Conservation (phyloP, 768 basidiomycete genomes). For the Gymnopilus dilepis region DNA sequence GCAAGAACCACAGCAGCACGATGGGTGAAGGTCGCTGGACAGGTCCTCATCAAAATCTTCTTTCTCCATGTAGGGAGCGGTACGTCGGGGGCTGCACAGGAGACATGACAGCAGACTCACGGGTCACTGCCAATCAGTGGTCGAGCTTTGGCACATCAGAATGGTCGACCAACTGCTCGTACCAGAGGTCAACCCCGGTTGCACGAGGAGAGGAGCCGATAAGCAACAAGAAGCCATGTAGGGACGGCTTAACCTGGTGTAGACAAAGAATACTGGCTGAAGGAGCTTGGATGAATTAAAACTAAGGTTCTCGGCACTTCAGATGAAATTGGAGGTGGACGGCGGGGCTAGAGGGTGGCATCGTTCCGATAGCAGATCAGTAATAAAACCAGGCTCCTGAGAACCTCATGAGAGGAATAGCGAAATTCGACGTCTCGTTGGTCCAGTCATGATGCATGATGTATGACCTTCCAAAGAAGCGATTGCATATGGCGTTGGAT, state of each 20-base stretch:
- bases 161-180: not conserved
- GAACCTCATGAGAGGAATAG: not conserved
- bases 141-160: not conserved
- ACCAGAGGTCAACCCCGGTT: not conserved
- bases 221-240: not conserved
- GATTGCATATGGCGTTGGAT: not conserved
- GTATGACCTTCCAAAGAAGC: not conserved
- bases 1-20: not conserved
- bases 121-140: not conserved
- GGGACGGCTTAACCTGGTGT: not conserved
- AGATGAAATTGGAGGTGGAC: not conserved
- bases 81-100: not conserved
- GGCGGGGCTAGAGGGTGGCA: not conserved
- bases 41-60: constrained; percentile 5
- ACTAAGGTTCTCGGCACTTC: not conserved
- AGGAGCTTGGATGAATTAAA: not conserved
- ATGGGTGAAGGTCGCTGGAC: not conserved
- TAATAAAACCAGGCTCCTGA: not conserved
- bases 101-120: not conserved
- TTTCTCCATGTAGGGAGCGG: constrained; percentile 15
- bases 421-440: not conserved
- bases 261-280: not conserved
- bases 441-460: not conserved
- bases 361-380: not conserved
- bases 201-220: not conserved